These are phyloP conservation scores for Trichoderma harzianum DNA, from an alignment of 2,329 filamentous ascomycete species.

Conservation along the genomic window DNA sequence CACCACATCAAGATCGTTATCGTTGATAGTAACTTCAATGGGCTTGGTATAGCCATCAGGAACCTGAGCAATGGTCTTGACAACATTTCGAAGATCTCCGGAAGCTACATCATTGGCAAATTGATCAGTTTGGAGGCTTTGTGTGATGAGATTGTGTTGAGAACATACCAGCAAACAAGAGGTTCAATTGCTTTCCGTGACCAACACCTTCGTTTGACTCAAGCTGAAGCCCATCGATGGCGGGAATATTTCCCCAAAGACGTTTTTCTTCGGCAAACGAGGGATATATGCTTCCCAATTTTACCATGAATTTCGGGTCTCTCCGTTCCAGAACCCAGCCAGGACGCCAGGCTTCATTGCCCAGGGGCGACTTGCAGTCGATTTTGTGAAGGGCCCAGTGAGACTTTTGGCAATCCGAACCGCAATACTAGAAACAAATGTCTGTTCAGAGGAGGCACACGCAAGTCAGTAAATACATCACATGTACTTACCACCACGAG, in stretches of 20 bases:
- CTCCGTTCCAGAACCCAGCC: not conserved
- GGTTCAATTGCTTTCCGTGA: not conserved
- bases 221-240: not conserved
- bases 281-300: too few relatives aligned
- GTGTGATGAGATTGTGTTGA: not conserved
- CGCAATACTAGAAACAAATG: not conserved
- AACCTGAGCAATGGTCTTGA: not conserved
- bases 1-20: not conserved
- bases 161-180: not conserved
- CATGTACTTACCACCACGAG: not conserved
- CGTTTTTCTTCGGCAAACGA: not conserved
- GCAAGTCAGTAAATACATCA: not conserved
- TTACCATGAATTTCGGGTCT: too few relatives aligned
- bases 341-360: not conserved
- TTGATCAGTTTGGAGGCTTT: not conserved
- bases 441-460: not conserved
- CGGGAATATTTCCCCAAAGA: constrained; percentile 7
- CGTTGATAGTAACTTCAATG: not conserved
- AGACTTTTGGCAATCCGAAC: not conserved
- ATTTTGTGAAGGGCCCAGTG: not conserved
- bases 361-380: not conserved
- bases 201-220: not conserved
- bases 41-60: not conserved
- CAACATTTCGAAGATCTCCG: constrained; percentile 2
- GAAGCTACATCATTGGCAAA: not conserved